Conservation (phyloP, 1,284 basidiomycete genomes). For the Kalmanozyma brasiliensis region DNA sequence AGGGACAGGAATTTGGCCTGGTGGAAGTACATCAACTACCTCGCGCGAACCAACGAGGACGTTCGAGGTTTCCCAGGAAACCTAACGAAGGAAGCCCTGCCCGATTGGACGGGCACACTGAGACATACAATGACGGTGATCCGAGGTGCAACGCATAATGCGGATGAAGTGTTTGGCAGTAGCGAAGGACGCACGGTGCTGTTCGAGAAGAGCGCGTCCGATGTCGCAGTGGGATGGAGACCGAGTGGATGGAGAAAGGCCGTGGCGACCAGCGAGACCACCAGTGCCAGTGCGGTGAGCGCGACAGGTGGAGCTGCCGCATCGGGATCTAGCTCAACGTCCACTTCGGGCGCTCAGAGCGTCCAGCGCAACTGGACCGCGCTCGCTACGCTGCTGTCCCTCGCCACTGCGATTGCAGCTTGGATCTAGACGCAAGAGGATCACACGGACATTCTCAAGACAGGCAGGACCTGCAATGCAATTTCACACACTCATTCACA, state of each 20-base stretch:
- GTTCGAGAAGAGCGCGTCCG: slow-evolving; percentile 34
- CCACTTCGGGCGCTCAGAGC: background rate
- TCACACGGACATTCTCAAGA: too few species aligned
- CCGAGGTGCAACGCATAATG: slow-evolving; percentile 57
- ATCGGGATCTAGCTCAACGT: background rate
- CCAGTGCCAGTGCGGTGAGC: background rate
- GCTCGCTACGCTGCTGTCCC: too few species aligned
- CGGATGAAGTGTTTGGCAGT: slow-evolving; percentile 54
- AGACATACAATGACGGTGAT: slow-evolving; percentile 58
- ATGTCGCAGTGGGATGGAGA: slow-evolving; percentile 62
- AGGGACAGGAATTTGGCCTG: slow-evolving; percentile 63
- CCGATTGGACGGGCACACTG: slow-evolving; percentile 60
- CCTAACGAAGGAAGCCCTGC: slow-evolving; percentile 28
- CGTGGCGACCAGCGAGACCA: background rate
- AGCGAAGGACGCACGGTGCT: slow-evolving; percentile 58
- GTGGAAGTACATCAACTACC: slow-evolving; percentile 65
- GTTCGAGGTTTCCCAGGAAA: slow-evolving; percentile 57
- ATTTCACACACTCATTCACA: too few species aligned
- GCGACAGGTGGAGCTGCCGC: background rate
- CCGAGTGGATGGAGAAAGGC: slow-evolving; percentile 44
- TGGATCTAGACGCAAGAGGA: too few species aligned
- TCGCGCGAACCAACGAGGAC: slow-evolving; percentile 57
- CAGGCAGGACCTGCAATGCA: too few species aligned
- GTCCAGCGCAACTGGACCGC: too few species aligned
- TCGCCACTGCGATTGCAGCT: too few species aligned